phyloP scores from a whole-genome alignment of 2,329 filamentous ascomycete genomes.

The Talaromyces sp. region DNA sequence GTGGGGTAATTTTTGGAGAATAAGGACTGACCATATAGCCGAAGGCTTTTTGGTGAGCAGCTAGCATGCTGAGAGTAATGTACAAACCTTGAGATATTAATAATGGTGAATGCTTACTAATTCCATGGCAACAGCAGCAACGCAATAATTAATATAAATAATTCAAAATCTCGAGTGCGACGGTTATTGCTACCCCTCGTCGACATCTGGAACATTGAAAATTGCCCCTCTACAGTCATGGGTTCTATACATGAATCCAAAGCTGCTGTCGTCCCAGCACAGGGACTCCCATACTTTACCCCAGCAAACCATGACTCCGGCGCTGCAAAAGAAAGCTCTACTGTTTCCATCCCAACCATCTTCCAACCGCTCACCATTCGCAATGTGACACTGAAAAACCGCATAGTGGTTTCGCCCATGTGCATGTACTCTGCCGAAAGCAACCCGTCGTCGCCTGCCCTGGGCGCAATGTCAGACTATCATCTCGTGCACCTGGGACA shows the following conservation, averaged over 20 bases:
- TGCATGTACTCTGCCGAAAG: conserved; percentile 64
- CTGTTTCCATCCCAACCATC: background rate
- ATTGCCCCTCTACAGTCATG: background rate
- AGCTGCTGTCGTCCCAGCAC: background rate
- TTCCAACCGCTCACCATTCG: conserved; percentile 38
- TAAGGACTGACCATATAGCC: no score
- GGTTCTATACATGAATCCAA: background rate
- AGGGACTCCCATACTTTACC: background rate
- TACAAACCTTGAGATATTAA: background rate
- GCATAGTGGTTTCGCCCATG: conserved; percentile 58
- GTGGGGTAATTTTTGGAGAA: no score
- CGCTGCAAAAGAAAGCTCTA: background rate
- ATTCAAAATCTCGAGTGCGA: background rate
- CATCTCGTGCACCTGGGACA: conserved; percentile 78
- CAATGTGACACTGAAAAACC: conserved; percentile 58
- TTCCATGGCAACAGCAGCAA: background rate
- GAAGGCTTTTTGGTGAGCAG: no score
- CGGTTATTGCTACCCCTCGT: background rate
- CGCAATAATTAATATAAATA: background rate
- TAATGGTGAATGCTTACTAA: background rate
- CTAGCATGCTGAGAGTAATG: background rate
- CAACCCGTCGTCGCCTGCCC: conserved; percentile 21
- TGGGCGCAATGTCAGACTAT: conserved; percentile 70
- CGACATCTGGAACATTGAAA: background rate
- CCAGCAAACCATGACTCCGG: conserved; percentile 1